Base-by-base conservation (phyloP, 2,329 filamentous ascomycete genomes). In the Pyricularia pennisetigena region DNA sequence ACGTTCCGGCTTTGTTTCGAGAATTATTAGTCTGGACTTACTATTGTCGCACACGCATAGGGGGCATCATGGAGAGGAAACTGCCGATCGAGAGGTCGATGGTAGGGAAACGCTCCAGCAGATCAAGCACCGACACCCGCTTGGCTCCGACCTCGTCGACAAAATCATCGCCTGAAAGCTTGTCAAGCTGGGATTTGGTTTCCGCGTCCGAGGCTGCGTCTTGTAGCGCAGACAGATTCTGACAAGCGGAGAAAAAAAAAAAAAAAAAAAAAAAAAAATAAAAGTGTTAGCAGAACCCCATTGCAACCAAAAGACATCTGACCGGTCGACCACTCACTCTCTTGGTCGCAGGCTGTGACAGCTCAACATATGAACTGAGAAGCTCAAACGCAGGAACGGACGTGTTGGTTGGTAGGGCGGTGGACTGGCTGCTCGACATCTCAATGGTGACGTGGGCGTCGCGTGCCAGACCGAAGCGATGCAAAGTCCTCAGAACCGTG, bases 271-370 rank as follows among this genome's bases (percentile, higher is more conserved):
- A n/a, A n/a, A n/a, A n/a, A n/a, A n/a, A n/a, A n/a, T n/a, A n/a
- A n/a, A n/a, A 24, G 16, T 32, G 62, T 64, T 32, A 64, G 62
- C 29, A 2, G 5, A 28, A 16, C 0, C 23, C 9, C 26, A 8
- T 4, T 8, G 9, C 12, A 23, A 23, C 24, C 23, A 10, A 7
- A 9, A 9, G 14, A 1, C 10, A 1, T 23, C 2, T 30, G 9
- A 7, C 7, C 29, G 1, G 1, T 29, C 28, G 30, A 8, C 41
- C 8, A n/a, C 78, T 74, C 75, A 82, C 84, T 68, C 87, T 86
- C 76, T 87, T 90, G 2, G 88, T 92, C 1, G 88, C 90, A 0
- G 90, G 89, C 71, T 90, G 88, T 2, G 84, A 84, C 2, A 93
- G 81, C 75, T 93, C 91, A 3, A 93, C 85, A 70, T 92, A 92